These are phyloP conservation scores for Lojkania enalia DNA, from an alignment of 2,329 filamentous ascomycete species.

Conservation along the genomic window DNA sequence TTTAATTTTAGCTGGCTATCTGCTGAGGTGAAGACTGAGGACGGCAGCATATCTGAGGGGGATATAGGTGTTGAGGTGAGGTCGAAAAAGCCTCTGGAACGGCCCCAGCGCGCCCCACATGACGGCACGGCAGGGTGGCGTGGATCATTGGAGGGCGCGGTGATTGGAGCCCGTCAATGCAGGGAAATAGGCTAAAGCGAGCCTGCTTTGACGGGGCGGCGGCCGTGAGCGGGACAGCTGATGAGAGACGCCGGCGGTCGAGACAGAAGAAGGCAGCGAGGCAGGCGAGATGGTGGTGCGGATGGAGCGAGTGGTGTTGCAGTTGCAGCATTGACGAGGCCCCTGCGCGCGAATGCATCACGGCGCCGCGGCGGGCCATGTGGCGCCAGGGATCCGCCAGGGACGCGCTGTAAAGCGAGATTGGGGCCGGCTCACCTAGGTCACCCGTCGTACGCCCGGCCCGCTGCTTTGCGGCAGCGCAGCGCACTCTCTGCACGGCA, in stretches of 20 bases:
- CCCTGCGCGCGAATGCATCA: slow-evolving; percentile 28
- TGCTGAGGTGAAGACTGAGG: slow-evolving; percentile 16
- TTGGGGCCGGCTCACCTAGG: slow-evolving; percentile 31
- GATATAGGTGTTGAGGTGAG: slow-evolving; percentile 35
- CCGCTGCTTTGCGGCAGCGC: not conserved
- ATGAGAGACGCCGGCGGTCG: slow-evolving; percentile 10
- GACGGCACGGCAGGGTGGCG: slow-evolving; percentile 24
- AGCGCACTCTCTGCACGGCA: not conserved
- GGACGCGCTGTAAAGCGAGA: slow-evolving; percentile 33
- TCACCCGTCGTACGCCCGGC: not conserved
- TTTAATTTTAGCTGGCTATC: slow-evolving; percentile 36
- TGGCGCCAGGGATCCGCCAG: slow-evolving; percentile 38
- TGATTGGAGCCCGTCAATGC: slow-evolving; percentile 28
- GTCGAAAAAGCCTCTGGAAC: slow-evolving; percentile 22
- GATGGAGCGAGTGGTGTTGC: slow-evolving; percentile 35
- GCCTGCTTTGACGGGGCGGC: slow-evolving; percentile 9
- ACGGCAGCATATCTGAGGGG: slow-evolving; percentile 16
- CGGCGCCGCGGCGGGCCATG: slow-evolving; percentile 34
- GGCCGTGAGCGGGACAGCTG: slow-evolving; percentile 4
- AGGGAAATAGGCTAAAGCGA: slow-evolving; percentile 27
- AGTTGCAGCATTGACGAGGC: slow-evolving; percentile 32
- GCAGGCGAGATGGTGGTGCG: slow-evolving; percentile 7
- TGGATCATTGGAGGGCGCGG: slow-evolving; percentile 19
- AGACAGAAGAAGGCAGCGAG: slow-evolving; percentile 2
- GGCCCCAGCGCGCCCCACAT: slow-evolving; percentile 23